These are phyloP conservation scores for Verticillium isaacii DNA, from an alignment of 2,329 filamentous ascomycete genomes.

Conservation along the genomic window DNA sequence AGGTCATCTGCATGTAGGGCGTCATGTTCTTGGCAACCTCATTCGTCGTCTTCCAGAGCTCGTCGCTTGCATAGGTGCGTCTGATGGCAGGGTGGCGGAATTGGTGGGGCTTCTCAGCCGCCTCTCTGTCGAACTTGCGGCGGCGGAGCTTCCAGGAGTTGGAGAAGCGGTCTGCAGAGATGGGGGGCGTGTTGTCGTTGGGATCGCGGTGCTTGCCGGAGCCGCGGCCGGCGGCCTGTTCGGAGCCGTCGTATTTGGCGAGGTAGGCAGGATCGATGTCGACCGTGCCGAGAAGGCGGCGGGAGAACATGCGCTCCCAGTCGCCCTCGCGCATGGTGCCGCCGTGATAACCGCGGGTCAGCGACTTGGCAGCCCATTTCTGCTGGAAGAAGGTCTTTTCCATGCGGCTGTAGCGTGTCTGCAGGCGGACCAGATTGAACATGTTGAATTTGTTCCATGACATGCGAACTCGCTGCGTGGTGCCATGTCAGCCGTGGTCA, in stretches of 20 bases:
- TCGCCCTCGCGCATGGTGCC: constrained; percentile 89
- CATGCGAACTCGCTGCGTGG: constrained; percentile 79
- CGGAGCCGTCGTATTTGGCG: constrained; percentile 74
- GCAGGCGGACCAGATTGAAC: constrained; percentile 70
- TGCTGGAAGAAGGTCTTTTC: constrained; percentile 86
- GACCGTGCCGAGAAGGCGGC: constrained; percentile 74
- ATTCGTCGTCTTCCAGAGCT: constrained; percentile 8
- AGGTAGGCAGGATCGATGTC: constrained; percentile 80
- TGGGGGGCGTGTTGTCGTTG: constrained; percentile 11
- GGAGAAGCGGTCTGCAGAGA: constrained; percentile 16
- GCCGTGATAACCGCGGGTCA: constrained; percentile 84
- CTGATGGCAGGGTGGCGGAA: rapidly evolving
- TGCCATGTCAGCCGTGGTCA: neutral
- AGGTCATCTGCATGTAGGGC: constrained; percentile 96
- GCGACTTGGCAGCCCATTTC: constrained; percentile 90
- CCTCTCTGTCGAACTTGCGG: neutral
- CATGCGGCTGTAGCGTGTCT: constrained; percentile 28
- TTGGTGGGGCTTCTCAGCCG: neutral
- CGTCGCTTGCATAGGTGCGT: neutral
- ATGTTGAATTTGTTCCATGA: constrained; percentile 98
- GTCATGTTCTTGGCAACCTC: constrained; percentile 45
- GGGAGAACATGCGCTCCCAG: constrained; percentile 90
- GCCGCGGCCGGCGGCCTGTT: constrained; percentile 78
- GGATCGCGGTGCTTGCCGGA: constrained; percentile 52
- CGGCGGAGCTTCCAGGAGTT: constrained; percentile 9